Base-by-base conservation (phyloP, 176 grass and related monocot genomes). In the Lolium multiflorum region DNA sequence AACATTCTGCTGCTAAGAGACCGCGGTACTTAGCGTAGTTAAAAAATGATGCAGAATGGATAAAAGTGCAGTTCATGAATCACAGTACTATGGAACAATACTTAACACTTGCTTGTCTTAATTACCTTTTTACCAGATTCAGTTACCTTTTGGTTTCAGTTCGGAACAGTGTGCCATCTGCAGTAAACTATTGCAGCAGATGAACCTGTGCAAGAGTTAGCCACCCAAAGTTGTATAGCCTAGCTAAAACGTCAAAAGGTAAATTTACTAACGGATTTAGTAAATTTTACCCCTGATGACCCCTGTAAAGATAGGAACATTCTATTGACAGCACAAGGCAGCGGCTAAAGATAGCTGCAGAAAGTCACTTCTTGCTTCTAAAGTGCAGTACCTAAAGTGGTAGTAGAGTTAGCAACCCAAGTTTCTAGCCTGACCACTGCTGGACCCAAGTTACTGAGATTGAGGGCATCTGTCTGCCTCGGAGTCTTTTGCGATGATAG, bases 1-100 rank as follows among this genome's bases (percentile, higher is more conserved):
- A 91, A 91, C 85, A 88, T 91, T 91, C 89, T 88, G 76, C 68
- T 63, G 81, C 76, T 74, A 74, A 87, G 84, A 50, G 65, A 47
- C 66, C 56, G 25, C 35, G 63, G 65, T 47, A 52, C 58, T 48
- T 84, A 5, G 85, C 18, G 8, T 52, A 3, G 89, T 91, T 91
- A 91, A 90, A 90, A n/a, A 84, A 68, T 89, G 75, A 50, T 44
- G 38, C 26, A 17, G 54, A 14, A 80, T 51, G 68, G 69, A 87
- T 80, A 76, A 80, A 75, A 78, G 55, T 75, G 74, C 78, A 76
- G 74, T 57, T 77, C 61, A 84, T 50, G 41, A 77, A 71, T 51
- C 26, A 86, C 50, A 8, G 35, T 37, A 11, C n/a, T 86, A 76
- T 58, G 49, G 1, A 5, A 16, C 37, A 66, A 24, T 26, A 49